A percentile compares a stretch with the other conserved stretches of the same genome.
phyloP scores from a whole-genome alignment of 169 alveolate genomes.

The Plasmodium falciparum region DNA sequence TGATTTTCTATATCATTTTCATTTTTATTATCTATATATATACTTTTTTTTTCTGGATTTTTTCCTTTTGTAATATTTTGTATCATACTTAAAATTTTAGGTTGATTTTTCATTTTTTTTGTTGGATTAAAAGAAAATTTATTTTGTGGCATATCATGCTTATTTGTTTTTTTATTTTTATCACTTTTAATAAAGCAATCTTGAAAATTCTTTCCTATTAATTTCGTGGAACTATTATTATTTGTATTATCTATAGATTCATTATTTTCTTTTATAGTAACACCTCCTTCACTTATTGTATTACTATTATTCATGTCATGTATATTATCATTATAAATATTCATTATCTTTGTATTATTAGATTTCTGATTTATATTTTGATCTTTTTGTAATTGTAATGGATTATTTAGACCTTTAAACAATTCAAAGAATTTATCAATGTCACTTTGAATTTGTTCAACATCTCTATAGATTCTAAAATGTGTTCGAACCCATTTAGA shows the following conservation, averaged over 20 bases:
- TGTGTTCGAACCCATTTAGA: constrained; percentile 91
- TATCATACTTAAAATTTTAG: constrained; percentile 72
- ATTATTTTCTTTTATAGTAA: neutral
- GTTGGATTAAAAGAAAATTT: constrained; percentile 56
- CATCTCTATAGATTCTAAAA: constrained; percentile 61
- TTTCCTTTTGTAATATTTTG: constrained; percentile 75
- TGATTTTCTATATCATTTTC: neutral
- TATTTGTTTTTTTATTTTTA: constrained; percentile 5
- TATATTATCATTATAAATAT: neutral
- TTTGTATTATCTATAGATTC: neutral
- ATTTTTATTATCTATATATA: constrained; percentile 23
- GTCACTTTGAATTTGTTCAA: constrained; percentile 75
- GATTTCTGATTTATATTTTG: neutral
- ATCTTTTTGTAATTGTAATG: neutral
- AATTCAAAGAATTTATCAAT: constrained; percentile 74
- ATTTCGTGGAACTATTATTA: neutral
- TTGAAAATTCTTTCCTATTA: constrained; percentile 73
- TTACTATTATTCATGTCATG: neutral
- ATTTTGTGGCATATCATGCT: constrained; percentile 30
- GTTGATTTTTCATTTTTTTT: constrained; percentile 66
- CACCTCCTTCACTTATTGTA: neutral
- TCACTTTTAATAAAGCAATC: constrained; percentile 50
- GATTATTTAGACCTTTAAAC: constrained; percentile 48
- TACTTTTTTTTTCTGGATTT: constrained; percentile 33
- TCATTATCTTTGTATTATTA: neutral